Evolutionary conservation across 495 filamentous ascomycete genomes (phyloP), one percentile per base, ranked within the genome.

Genomic region (Podospora pseudoanserina): DNA sequence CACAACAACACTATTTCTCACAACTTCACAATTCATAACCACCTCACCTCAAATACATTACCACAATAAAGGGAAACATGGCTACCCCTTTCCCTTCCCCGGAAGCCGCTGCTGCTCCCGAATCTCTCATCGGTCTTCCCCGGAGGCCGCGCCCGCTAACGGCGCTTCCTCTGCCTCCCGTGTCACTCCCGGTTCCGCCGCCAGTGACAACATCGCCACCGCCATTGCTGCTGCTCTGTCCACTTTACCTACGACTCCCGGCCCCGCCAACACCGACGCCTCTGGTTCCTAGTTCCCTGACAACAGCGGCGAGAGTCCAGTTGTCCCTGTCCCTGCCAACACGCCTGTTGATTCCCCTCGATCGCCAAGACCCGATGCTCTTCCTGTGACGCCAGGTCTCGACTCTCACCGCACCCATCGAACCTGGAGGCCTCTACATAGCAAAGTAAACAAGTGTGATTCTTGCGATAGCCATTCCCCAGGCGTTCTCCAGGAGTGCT

Each of bases 401-500:
- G 39, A 49, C 39, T 16, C 39, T 9, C 39, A 16, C 9, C 39
- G 39, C 9, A 70, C 32, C 15, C 72, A 74, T 34, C 55, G 49
- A 0, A 27, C 59, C 6, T 75, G 73, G 73, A 20, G 2, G 13
- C 60, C 67, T 26, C 68, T 28, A 1, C 67, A 64, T 23, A 69
- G 74, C 4, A 67, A 65, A n/a, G 68, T 76, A 6, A 68, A 66
- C 61, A 74, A 71, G 67, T 75, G 74, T 65, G 72, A 75, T 61
- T 68, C 58, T 5, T 76, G 74, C 65, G 64, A 73, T 61, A 53
- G 39, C 1, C 73, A 71, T 4, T 58, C 74, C 3, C 63, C 23
- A 2, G 72, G 73, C 0, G 65, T 63, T 2, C 63, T 74, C 0
- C 64, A 68, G 5, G 15, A 53, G 15, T 73, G 72, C 61, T 2